Conservation (phyloP, 768 basidiomycete genomes). For the Termitomyces sp. region DNA sequence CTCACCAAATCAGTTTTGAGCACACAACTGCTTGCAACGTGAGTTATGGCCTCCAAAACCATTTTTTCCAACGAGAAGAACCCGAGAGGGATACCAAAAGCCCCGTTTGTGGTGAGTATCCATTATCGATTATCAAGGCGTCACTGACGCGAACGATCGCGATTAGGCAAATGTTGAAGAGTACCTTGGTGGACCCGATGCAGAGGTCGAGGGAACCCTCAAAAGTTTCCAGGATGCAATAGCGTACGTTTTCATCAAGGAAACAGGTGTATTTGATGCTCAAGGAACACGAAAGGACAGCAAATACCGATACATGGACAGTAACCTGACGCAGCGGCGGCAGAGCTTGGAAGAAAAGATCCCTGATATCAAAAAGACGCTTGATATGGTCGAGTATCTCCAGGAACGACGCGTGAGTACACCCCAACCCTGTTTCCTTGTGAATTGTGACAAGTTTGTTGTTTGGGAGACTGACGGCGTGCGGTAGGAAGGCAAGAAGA, state of each 20-base stretch:
- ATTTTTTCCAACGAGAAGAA: constrained; percentile 45
- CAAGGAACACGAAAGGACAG: constrained; percentile 48
- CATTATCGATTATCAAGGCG: too few relatives aligned
- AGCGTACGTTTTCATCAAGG: constrained; percentile 56
- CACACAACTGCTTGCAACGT: too few relatives aligned
- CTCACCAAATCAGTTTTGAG: too few relatives aligned
- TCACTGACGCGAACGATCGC: constrained; percentile 5
- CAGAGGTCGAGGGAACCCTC: constrained; percentile 71
- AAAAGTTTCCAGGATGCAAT: constrained; percentile 87
- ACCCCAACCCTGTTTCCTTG: background rate
- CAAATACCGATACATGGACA: constrained; percentile 99
- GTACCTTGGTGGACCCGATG: constrained; percentile 76
- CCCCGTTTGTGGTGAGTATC: constrained; percentile 77
- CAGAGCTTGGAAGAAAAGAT: constrained; percentile 88
- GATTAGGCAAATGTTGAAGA: constrained; percentile 80
- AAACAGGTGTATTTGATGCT: constrained; percentile 12
- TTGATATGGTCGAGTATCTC: constrained; percentile 83
- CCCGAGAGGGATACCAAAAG: constrained; percentile 90
- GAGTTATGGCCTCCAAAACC: constrained; percentile 12
- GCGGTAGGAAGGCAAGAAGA: constrained; percentile 56
- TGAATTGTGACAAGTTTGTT: background rate
- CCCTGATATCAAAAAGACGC: constrained; percentile 90
- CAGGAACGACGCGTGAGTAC: constrained; percentile 61
- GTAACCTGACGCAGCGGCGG: constrained; percentile 73
- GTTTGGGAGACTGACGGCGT: constrained; percentile 1